A percentile compares a stretch with the other conserved stretches of the same genome.
Conservation (phyloP, 352 stramenopile genomes). For the Pythium aristosporum region DNA sequence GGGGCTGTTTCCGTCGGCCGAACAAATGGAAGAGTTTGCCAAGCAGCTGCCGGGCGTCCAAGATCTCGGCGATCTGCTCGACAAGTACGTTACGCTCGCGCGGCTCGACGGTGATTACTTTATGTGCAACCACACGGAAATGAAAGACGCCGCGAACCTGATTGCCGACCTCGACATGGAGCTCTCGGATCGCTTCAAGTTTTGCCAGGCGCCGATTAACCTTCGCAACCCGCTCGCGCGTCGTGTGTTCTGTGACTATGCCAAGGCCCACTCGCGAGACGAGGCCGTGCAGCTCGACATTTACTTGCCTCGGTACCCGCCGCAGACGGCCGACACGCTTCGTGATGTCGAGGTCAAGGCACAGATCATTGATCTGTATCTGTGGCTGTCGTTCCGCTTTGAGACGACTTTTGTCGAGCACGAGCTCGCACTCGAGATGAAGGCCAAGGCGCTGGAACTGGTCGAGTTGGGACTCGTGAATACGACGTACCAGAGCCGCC, state of each 20-base stretch:
- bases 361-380: slow-evolving; percentile 92
- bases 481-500: slow-evolving; percentile 72
- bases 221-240: slow-evolving; percentile 73
- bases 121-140: slow-evolving; percentile 85
- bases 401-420: slow-evolving; percentile 81
- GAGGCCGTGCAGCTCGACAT: slow-evolving; percentile 84
- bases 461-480: slow-evolving; percentile 74
- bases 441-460: slow-evolving; percentile 58
- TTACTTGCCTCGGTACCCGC: slow-evolving; percentile 59
- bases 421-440: slow-evolving; percentile 62
- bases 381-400: slow-evolving; percentile 94
- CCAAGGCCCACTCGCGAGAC: slow-evolving; percentile 60
- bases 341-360: slow-evolving; percentile 89
- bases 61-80: slow-evolving; percentile 67
- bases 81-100: slow-evolving; percentile 86
- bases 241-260: slow-evolving; percentile 85
- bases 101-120: slow-evolving; percentile 92
- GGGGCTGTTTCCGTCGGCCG: slow-evolving; percentile 88
- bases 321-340: slow-evolving; percentile 85
- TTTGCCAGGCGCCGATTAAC: slow-evolving; percentile 89
- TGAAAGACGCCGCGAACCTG: slow-evolving; percentile 68
- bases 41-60: slow-evolving; percentile 72
- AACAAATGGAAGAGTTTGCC: slow-evolving; percentile 88
- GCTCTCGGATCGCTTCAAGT: slow-evolving; percentile 80
- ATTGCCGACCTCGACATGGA: slow-evolving; percentile 68